These are phyloP conservation scores for Schizochytrium sp. DNA, from an alignment of 108 stramenopile genomes.

Conservation along the genomic window DNA sequence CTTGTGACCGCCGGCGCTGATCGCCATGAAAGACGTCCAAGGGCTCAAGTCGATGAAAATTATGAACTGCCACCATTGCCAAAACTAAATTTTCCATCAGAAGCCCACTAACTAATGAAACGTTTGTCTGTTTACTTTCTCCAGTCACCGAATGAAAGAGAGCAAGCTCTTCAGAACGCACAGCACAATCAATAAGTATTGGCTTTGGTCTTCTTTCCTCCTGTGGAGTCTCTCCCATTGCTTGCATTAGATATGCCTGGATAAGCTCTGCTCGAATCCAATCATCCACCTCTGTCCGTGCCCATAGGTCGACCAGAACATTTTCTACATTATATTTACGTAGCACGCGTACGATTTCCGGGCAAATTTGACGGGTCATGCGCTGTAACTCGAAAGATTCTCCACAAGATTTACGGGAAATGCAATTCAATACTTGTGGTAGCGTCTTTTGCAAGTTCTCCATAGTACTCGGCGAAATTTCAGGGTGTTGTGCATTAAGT, in stretches of 20 bases:
- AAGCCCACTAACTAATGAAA: background rate
- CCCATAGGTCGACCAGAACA: background rate
- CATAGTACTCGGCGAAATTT: background rate
- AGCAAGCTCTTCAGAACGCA: background rate
- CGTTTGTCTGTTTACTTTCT: background rate
- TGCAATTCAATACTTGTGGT: background rate
- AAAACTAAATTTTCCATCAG: slow-evolving; percentile 6
- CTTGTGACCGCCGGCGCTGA: background rate
- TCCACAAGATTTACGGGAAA: background rate
- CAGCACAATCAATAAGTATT: background rate
- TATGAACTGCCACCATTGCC: background rate
- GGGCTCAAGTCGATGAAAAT: background rate
- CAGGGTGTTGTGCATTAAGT: background rate
- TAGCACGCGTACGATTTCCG: background rate
- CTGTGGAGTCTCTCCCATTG: background rate
- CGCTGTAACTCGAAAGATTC: slow-evolving; percentile 18
- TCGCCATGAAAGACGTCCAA: background rate
- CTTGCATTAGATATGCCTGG: background rate
- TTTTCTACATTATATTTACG: background rate
- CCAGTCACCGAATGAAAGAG: background rate
- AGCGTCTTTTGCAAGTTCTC: background rate
- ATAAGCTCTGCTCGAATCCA: slow-evolving; percentile 6
- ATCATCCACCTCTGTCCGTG: slow-evolving; percentile 15
- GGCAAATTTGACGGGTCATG: slow-evolving; percentile 8
- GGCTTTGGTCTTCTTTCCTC: background rate